A percentile compares a stretch with the other conserved stretches of the same genome.
phyloP scores from a whole-genome alignment of 2,329 filamentous ascomycete genomes.

The Clonostachys byssicola region DNA sequence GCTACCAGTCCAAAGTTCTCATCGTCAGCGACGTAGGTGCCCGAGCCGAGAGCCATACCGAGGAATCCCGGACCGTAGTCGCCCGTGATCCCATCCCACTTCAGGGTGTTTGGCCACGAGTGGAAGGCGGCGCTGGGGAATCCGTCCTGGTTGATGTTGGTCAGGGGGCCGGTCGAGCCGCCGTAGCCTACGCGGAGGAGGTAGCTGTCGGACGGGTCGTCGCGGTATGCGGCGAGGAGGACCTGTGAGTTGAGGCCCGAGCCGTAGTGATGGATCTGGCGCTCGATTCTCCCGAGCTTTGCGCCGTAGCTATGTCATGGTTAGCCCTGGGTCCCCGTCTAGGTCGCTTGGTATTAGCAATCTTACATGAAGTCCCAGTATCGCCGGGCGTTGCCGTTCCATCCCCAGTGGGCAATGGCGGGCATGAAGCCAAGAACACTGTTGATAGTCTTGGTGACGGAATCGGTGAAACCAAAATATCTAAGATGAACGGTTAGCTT shows the following conservation, averaged over 20 bases:
- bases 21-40: conserved; percentile 43
- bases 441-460: conserved; percentile 43
- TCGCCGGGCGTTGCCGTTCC: conserved; percentile 55
- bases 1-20: conserved; percentile 36
- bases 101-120: conserved; percentile 48
- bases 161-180: conserved; percentile 45
- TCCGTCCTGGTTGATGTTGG: conserved; percentile 50
- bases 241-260: conserved; percentile 53
- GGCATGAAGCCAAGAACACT: conserved; percentile 54
- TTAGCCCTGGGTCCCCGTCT: not conserved
- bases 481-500: conserved; percentile 8
- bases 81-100: conserved; percentile 52
- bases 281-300: conserved; percentile 35
- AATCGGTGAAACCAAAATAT: conserved; percentile 43
- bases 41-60: conserved; percentile 43
- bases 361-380: conserved; percentile 56
- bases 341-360: no score
- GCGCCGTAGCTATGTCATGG: conserved; percentile 25
- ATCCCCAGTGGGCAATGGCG: conserved; percentile 56
- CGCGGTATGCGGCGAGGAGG: conserved; percentile 45
- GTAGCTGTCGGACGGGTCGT: conserved; percentile 38
- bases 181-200: conserved; percentile 50
- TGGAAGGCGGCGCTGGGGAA: conserved; percentile 54
- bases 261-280: conserved; percentile 54
- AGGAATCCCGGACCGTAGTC: conserved; percentile 55